These are phyloP conservation scores for Fusarium protoensiforme DNA, from an alignment of 2,329 filamentous ascomycete genomes.

Conservation along the genomic window DNA sequence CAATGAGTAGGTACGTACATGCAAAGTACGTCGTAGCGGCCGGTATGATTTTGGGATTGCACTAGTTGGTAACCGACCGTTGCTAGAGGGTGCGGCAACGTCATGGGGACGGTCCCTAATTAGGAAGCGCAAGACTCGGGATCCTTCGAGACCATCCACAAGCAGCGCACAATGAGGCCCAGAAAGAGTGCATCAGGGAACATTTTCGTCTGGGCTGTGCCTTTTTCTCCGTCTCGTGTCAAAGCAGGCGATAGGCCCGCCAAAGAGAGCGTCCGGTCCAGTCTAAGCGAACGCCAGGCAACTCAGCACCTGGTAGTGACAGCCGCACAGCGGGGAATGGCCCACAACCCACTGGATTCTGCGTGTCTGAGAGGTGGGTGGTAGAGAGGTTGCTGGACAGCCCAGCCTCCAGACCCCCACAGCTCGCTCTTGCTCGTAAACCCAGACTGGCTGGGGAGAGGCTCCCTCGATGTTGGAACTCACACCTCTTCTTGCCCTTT, in stretches of 20 bases:
- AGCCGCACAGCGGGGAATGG: slow-evolving; percentile 36
- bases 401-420: slow-evolving; percentile 1
- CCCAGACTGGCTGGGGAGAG: not conserved
- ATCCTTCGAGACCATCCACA: not conserved
- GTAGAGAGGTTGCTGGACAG: slow-evolving; percentile 9
- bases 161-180: not conserved
- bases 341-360: slow-evolving; percentile 23
- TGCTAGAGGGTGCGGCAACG: slow-evolving; percentile 15
- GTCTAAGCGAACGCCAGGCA: slow-evolving; percentile 32
- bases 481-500: not conserved
- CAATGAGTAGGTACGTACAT: not conserved
- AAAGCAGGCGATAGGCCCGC: slow-evolving; percentile 18
- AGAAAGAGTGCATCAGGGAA: not conserved
- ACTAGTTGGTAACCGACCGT: slow-evolving; percentile 31
- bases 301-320: slow-evolving; percentile 39
- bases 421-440: not conserved
- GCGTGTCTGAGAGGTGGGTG: slow-evolving; percentile 3
- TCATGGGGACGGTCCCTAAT: slow-evolving; percentile 16
- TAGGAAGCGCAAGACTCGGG: slow-evolving; percentile 7
- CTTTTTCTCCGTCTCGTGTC: slow-evolving; percentile 19
- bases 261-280: slow-evolving; percentile 14
- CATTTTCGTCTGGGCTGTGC: not conserved
- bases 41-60: slow-evolving; percentile 30
- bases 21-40: slow-evolving; percentile 10
- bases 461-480: not conserved